phyloP scores from a whole-genome alignment of 116 monocot genomes.

The Iris pallida region DNA sequence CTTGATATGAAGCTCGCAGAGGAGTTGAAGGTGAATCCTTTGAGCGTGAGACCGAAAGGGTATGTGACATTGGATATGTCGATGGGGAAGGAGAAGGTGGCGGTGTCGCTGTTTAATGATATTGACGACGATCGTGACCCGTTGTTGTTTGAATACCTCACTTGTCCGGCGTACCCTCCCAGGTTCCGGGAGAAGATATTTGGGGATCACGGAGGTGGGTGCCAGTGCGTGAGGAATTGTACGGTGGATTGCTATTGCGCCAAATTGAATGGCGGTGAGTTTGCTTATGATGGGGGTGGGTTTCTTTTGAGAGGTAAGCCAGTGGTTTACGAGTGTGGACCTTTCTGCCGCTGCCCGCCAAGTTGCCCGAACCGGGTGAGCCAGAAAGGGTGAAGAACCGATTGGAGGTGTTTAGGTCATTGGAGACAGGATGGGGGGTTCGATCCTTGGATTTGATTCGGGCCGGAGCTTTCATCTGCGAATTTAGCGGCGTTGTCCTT shows the following conservation, averaged over 20 bases:
- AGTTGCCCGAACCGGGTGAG: slow-evolving; percentile 59
- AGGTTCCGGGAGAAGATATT: slow-evolving; percentile 23
- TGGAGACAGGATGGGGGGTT: slow-evolving; percentile 70
- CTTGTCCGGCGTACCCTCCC: slow-evolving; percentile 45
- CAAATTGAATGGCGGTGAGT: slow-evolving; percentile 51
- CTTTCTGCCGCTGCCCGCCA: slow-evolving; percentile 42
- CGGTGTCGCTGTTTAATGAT: slow-evolving; percentile 68
- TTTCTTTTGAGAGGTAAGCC: slow-evolving; percentile 57
- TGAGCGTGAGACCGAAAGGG: slow-evolving; percentile 41
- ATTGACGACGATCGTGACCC: slow-evolving; percentile 78
- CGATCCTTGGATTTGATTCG: slow-evolving; percentile 71
- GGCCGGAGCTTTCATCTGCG: slow-evolving; percentile 66
- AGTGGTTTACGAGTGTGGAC: slow-evolving; percentile 70
- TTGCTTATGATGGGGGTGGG: slow-evolving; percentile 47
- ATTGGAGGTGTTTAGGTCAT: slow-evolving; percentile 74
- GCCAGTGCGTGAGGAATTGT: slow-evolving; percentile 40
- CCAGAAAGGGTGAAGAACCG: slow-evolving; percentile 53
- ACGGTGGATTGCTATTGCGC: slow-evolving; percentile 46
- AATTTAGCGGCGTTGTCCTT: slow-evolving; percentile 33
- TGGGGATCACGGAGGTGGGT: slow-evolving; percentile 36
- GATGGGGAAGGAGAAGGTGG: slow-evolving; percentile 52
- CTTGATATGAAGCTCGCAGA: slow-evolving; percentile 33
- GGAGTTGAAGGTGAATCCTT: slow-evolving; percentile 47
- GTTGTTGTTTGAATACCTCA: slow-evolving; percentile 63
- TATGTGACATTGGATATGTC: slow-evolving; percentile 76